Conservation (phyloP, 768 basidiomycete species). For the Phlebiopsis gigantea region DNA sequence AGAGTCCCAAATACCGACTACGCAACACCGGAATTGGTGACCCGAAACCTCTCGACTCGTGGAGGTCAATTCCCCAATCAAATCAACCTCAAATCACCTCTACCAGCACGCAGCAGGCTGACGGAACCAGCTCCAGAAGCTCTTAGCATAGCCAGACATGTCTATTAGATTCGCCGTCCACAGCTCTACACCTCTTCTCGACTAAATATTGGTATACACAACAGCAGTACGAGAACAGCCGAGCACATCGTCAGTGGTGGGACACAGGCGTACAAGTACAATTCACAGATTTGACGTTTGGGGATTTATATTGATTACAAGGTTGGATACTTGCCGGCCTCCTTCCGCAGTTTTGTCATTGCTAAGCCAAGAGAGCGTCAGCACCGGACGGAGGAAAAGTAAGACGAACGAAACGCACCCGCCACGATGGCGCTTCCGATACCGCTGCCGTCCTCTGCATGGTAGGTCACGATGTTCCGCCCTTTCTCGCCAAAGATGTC, state of each 20-base stretch:
- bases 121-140: too few species aligned
- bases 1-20: too few species aligned
- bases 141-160: too few species aligned
- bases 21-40: too few species aligned
- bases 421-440: slow-evolving; percentile 98
- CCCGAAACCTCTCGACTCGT: too few species aligned
- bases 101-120: too few species aligned
- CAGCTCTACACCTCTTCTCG: not conserved
- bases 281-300: not conserved
- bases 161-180: not conserved
- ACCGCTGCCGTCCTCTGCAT: slow-evolving; percentile 89
- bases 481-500: slow-evolving; percentile 98
- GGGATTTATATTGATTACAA: slow-evolving; percentile 28
- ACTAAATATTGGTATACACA: not conserved
- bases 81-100: too few species aligned
- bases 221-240: not conserved
- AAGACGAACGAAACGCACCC: slow-evolving; percentile 29
- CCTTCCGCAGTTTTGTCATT: slow-evolving; percentile 84
- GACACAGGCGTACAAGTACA: not conserved
- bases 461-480: slow-evolving; percentile 71
- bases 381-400: not conserved
- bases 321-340: slow-evolving; percentile 50
- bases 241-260: not conserved
- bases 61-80: too few species aligned
- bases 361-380: slow-evolving; percentile 37